These are phyloP conservation scores for Aspergillus leporis DNA, from an alignment of 495 filamentous ascomycete species.

Conservation along the genomic window DNA sequence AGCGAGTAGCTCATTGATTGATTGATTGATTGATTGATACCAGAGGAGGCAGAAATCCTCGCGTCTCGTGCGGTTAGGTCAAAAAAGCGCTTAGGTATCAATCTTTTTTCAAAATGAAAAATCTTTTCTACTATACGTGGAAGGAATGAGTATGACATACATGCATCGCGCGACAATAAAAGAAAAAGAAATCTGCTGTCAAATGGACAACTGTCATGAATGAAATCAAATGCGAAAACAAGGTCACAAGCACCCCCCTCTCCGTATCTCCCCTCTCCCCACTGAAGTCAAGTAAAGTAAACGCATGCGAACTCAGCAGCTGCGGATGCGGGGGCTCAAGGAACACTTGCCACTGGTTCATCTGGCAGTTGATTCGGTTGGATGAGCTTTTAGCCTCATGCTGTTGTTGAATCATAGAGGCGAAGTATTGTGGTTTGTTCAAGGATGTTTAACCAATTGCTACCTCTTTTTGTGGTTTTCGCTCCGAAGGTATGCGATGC, in stretches of 20 bases:
- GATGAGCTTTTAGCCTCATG: background rate
- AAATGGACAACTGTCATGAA: conserved; percentile 2
- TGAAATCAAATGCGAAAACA: background rate
- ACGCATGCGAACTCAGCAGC: background rate
- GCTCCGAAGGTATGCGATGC: background rate
- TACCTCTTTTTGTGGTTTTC: background rate
- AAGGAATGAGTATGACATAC: background rate
- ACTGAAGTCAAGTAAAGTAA: background rate
- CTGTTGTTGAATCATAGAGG: background rate
- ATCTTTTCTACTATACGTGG: background rate
- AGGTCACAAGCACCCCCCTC: background rate
- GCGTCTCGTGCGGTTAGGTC: conserved; percentile 5
- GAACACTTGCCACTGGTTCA: conserved; percentile 36
- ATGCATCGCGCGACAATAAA: background rate
- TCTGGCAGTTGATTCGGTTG: background rate
- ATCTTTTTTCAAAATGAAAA: background rate
- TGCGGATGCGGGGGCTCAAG: conserved; percentile 25
- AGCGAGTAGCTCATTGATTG: no score
- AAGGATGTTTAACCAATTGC: background rate
- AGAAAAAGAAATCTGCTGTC: background rate
- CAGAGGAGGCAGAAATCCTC: background rate
- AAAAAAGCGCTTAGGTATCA: background rate
- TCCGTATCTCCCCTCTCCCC: background rate
- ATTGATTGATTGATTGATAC: background rate
- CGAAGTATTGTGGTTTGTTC: background rate